phyloP scores from a whole-genome alignment of 73 alveolate genomes.

The Symbiodinium pilosum region DNA sequence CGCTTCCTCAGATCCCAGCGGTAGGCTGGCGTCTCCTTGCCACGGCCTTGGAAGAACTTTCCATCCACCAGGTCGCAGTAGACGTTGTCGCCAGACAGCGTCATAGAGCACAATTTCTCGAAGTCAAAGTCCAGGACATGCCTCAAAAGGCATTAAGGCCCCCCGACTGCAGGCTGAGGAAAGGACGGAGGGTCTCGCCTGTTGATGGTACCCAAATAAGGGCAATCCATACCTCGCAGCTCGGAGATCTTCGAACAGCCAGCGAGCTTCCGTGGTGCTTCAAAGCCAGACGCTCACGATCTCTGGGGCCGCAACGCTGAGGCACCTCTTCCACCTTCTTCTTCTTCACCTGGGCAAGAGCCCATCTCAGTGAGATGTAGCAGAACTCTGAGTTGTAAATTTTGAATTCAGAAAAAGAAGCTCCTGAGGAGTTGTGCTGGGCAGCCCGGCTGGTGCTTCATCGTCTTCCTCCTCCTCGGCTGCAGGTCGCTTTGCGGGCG shows the following conservation, averaged over 20 bases:
- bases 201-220: conserved; percentile 97
- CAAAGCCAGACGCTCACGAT: too few species aligned
- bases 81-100: conserved; percentile 98
- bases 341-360: conserved; percentile 47
- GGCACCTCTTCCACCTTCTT: conserved; percentile 60
- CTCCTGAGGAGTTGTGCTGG: too few species aligned
- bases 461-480: conserved; percentile 73
- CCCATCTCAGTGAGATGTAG: neutral
- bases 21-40: conserved; percentile 89
- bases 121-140: conserved; percentile 99
- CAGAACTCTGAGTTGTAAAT: too few species aligned
- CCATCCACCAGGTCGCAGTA: conserved; percentile 99
- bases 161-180: neutral
- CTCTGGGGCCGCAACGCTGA: conserved; percentile 12
- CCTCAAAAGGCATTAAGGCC: conserved; percentile 27
- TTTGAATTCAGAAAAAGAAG: too few species aligned
- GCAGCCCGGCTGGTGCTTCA: conserved; percentile 16
- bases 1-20: neutral
- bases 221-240: conserved; percentile 95
- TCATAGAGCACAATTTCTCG: conserved; percentile 98
- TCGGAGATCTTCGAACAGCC: too few species aligned
- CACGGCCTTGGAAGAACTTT: conserved; percentile 98
- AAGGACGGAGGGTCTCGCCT: neutral
- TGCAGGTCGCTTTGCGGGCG: conserved; percentile 57
- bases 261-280: too few species aligned